Base-by-base conservation (phyloP, 345 rosid genomes). In the Euphorbia pulcherrima region DNA sequence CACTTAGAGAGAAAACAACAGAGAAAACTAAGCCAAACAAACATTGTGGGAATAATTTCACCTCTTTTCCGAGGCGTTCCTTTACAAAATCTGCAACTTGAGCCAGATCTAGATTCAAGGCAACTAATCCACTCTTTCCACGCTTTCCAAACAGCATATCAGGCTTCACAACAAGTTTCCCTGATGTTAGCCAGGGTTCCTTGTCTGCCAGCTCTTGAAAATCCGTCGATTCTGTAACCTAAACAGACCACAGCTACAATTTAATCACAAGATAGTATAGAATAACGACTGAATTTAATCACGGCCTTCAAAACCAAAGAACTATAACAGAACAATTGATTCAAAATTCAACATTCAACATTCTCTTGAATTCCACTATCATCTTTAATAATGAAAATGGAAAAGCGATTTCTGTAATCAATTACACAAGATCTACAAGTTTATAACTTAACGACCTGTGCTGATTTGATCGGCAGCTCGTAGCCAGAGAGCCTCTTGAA, bases 141-240 rank as follows among this genome's bases (percentile, higher is more conserved):
- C 97, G 92, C 79, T 90, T 93, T 29, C 97, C 97, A 65, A 90
- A 94, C 82, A 90, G 71, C 99, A 94, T 94, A 71, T 94, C 99
- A 16, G 99, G 99, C 68, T 94, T 94, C 46, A 94, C 97, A 60
- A 94, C 99, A 51, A 94, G 86, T 75, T 89, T 94, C 76, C 78
- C 85, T 0, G 95, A 84, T 14, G 84, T 82, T 73, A 94, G 90
- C 99, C 97, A 94, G 18, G 95, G 87, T 67, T 94, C 97, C 60
- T 70, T 87, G 80, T 84, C 84, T 12, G 79, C 86, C 51, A 94
- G 77, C 85, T 86, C 91, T 70, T 81, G 79, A 60, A 90, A 76
- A 84, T 90, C 91, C 48, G 96, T 90, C 35, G 85, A 74, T 72
- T 90, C 88, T 0, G 84, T 88, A 56, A 94, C 88, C 98, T 93